Conservation (phyloP, 257 asterid genomes). For the Forsythia suspensa region DNA sequence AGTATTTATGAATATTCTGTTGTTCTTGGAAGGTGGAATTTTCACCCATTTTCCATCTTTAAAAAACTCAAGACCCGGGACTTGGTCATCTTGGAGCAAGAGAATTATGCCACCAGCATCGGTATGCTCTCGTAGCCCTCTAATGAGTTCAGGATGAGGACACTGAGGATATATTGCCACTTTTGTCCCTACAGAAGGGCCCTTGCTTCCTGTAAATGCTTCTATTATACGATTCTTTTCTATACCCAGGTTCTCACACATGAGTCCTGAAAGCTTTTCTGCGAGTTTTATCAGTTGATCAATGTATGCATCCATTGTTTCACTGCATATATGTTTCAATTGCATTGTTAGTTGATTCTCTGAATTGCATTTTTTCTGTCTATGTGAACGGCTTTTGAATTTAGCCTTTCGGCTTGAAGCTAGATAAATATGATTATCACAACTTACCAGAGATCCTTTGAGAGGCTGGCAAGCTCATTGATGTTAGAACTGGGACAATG, state of each 20-base stretch:
- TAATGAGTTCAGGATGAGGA: constrained; percentile 57
- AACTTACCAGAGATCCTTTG: constrained; percentile 57
- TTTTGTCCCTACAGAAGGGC: constrained; percentile 76
- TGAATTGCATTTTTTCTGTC: neutral
- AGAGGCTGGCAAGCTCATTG: constrained; percentile 43
- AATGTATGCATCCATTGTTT: constrained; percentile 59
- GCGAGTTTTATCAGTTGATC: constrained; percentile 60
- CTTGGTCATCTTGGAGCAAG: constrained; percentile 83
- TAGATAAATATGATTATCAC: neutral
- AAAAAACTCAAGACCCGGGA: constrained; percentile 81
- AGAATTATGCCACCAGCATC: constrained; percentile 93
- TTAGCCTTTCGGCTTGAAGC: neutral
- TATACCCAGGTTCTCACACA: constrained; percentile 75
- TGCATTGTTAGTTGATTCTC: neutral
- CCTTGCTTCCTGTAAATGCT: constrained; percentile 62
- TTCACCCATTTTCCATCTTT: constrained; percentile 83
- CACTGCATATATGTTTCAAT: constrained; percentile 40
- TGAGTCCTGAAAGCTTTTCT: constrained; percentile 69
- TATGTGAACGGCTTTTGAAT: neutral
- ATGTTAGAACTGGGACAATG: constrained; percentile 75
- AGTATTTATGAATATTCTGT: constrained; percentile 62
- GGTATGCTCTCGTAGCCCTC: constrained; percentile 89
- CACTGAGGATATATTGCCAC: constrained; percentile 81
- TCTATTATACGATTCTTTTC: constrained; percentile 56
- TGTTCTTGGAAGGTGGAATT: constrained; percentile 80